Evolutionary conservation across 129 eudicot genomes (phyloP).

Genomic region (Mikania micrantha): DNA sequence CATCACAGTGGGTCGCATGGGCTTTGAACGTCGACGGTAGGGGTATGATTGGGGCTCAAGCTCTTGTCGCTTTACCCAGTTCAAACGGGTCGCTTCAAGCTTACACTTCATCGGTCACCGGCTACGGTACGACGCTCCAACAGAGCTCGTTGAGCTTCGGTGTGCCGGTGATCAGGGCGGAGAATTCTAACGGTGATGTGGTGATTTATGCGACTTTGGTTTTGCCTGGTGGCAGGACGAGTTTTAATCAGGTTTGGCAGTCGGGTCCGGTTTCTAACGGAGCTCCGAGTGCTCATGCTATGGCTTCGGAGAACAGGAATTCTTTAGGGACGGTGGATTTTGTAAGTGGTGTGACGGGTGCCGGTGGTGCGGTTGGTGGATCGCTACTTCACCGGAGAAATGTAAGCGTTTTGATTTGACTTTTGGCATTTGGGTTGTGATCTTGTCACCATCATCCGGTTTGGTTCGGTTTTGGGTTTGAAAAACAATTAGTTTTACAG

Average conservation of each 20-base stretch:
- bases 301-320: constrained; percentile 25
- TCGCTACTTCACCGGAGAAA: constrained; percentile 50
- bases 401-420: constrained; percentile 31
- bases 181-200: constrained; percentile 35
- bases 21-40: constrained; percentile 37
- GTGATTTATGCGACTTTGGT: constrained; percentile 54
- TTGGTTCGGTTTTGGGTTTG: too few species aligned
- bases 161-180: constrained; percentile 39
- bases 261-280: constrained; percentile 42
- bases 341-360: constrained; percentile 40
- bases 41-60: constrained; percentile 62
- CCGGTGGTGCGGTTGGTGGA: constrained; percentile 30
- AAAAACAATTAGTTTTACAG: too few species aligned
- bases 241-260: constrained; percentile 83
- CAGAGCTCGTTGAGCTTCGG: constrained; percentile 42
- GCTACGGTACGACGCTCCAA: constrained; percentile 16
- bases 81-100: constrained; percentile 38
- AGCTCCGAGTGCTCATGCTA: constrained; percentile 30
- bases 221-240: constrained; percentile 49
- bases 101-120: constrained; percentile 40
- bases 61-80: constrained; percentile 46
- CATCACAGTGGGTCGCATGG: constrained; percentile 80
- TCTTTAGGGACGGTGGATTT: constrained; percentile 60
- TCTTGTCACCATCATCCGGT: too few species aligned
- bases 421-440: neutral